Evolutionary conservation across 2,329 filamentous ascomycete genomes (phyloP).

Genomic region (Penicillium sp.): DNA sequence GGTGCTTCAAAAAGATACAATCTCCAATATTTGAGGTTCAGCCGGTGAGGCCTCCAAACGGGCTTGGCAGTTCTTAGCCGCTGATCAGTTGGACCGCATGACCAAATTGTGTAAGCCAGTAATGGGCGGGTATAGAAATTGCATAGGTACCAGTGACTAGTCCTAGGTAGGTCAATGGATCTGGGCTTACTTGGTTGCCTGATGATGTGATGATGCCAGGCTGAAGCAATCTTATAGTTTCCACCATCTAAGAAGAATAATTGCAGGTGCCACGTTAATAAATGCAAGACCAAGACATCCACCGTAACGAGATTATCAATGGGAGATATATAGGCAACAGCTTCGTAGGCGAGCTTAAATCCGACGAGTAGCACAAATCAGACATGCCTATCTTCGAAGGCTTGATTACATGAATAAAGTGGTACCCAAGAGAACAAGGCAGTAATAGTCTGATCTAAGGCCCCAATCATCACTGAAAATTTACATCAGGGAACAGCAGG

Average conservation of each 20-base stretch:
- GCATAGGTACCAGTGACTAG: too few species aligned
- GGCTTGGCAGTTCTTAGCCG: too few species aligned
- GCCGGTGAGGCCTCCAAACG: too few species aligned
- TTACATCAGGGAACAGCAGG: conserved; percentile 70
- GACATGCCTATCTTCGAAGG: conserved; percentile 7
- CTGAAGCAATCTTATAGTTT: neutral
- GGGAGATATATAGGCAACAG: neutral
- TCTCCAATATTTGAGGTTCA: too few species aligned
- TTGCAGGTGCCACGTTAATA: neutral
- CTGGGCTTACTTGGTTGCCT: neutral
- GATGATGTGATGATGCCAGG: neutral
- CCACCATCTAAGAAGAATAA: neutral
- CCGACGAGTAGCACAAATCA: neutral
- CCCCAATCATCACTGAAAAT: neutral
- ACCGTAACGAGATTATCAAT: neutral
- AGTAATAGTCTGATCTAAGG: neutral
- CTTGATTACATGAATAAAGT: conserved; percentile 18
- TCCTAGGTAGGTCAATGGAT: too few species aligned
- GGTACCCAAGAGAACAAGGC: conserved; percentile 4
- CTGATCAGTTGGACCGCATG: too few species aligned
- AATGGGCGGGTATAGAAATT: too few species aligned
- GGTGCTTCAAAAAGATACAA: too few species aligned
- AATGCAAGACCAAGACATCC: conserved; percentile 2
- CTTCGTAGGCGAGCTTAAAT: conserved; percentile 7
- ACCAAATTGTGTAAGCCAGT: too few species aligned